phyloP scores from a whole-genome alignment of 768 basidiomycete genomes.

The Trametes punicea region DNA sequence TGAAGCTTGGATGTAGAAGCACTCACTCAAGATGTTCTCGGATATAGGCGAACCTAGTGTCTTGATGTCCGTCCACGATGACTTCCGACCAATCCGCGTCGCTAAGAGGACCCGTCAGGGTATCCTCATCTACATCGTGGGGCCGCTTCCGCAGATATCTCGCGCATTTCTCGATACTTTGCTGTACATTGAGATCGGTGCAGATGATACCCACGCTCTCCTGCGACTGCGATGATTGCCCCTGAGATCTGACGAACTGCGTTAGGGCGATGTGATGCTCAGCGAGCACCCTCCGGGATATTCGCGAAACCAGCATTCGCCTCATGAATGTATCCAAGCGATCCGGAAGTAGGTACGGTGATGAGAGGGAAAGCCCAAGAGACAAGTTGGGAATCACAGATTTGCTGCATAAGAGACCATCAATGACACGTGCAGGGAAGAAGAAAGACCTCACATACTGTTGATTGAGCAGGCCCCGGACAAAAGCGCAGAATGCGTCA shows the following conservation, averaged over 20 bases:
- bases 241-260: slow-evolving; percentile 38
- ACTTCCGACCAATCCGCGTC: slow-evolving; percentile 57
- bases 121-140: slow-evolving; percentile 40
- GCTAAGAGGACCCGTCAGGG: slow-evolving; percentile 23
- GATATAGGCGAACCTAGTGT: slow-evolving; percentile 77
- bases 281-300: slow-evolving; percentile 83
- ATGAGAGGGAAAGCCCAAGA: slow-evolving; percentile 81
- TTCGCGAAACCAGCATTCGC: slow-evolving; percentile 87
- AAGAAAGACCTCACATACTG: slow-evolving; percentile 50
- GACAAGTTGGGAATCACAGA: slow-evolving; percentile 78
- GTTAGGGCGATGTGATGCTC: slow-evolving; percentile 89
- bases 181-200: slow-evolving; percentile 66
- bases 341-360: slow-evolving; percentile 73
- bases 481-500: slow-evolving; percentile 71
- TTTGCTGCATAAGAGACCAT: slow-evolving; percentile 44
- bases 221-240: slow-evolving; percentile 15
- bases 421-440: slow-evolving; percentile 7
- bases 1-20: background rate
- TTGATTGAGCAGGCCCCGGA: slow-evolving; percentile 60
- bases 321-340: slow-evolving; percentile 84
- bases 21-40: slow-evolving; percentile 81
- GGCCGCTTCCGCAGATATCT: slow-evolving; percentile 50
- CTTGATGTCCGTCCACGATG: slow-evolving; percentile 66
- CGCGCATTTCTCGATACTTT: slow-evolving; percentile 68
- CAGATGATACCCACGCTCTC: slow-evolving; percentile 82